Evolutionary conservation across 176 grass and related monocot species (phyloP), one percentile per base, ranked within the genome.

Genomic region (Phoenix roebelenii): DNA sequence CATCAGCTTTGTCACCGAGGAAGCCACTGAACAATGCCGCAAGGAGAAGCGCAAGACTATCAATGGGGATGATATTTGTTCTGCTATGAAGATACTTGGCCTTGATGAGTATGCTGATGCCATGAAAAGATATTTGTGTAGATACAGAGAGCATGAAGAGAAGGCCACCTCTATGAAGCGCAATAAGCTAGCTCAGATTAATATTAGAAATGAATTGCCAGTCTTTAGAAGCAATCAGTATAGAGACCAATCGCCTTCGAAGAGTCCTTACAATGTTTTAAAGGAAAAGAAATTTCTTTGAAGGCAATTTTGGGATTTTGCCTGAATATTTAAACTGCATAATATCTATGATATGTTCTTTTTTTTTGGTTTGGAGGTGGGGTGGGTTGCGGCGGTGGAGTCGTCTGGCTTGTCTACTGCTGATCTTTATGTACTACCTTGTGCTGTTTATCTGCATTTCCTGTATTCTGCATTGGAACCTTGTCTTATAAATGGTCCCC

Each of bases 21-120:
- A 95, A 73, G 85, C 89, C 57, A 83, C 81, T 0, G 89, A 88
- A 25, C 64, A 75, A 48, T 95, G 89, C 72, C 77, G 66, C 12
- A 71, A 77, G 49, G 89, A 88, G 68, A 49, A 77, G 19, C 72
- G 85, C 51, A 95, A 95, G 81, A 88, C 78, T 2, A 69, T 95
- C 30, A 95, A 85, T 55, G 89, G 89, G 7, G 89, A 95, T 16
- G 85, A 95, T 64, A 72, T 95, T 26, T 89, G 85, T 68, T 70
- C 78, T 39, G 81, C 89, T 62, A 74, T 89, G 74, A 78, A 57
- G 57, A 65, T 17, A 51, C 78, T 95, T 51, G 89, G 89, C 57
- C 79, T 95, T 48, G 85, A 95, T 74, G 58, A 76, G 59, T 95
- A 95, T 17, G 85, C 81, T 15, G 60, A 85, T 23, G 73, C 89